Evolutionary conservation across 192 early-diverging fungal species (phyloP), one percentile per base, ranked within the genome.

Genomic region (Phycomyces nitens): DNA sequence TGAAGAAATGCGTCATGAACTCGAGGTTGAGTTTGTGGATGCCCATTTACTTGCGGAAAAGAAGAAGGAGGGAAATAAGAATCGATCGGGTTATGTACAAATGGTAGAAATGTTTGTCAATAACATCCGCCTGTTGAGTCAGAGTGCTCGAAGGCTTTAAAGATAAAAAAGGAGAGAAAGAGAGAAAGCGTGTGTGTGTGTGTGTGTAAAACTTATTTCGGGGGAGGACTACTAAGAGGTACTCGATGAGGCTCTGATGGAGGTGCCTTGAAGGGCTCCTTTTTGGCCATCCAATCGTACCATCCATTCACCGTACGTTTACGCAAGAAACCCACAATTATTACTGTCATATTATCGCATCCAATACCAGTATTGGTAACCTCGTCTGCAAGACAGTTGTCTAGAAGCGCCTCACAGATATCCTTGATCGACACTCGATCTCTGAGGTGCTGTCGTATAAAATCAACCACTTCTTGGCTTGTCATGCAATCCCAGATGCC

Each of bases 311-410:
- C 76, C 44, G 81, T 83, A 66, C 79, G 83, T 34, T 89, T 89
- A 52, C 89, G 83, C 65, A 97, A 80, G 47, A 96, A 79, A 2
- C 81, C 97, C 9, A 94, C 86, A 53, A 99, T 91, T 18, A 97
- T 76, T 20, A 99, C 91, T 0, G 97, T 97, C 97, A 99, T 99
- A 79, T 99, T 99, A 78, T 99, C 97, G 79, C 95, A 99, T 23
- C 97, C 97, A 58, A 99, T 85, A 18, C 93, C 92, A 50, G 87
- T 89, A 62, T 92, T 77, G 38, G 94, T 94, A 58, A 80, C 84
- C 65, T 95, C 93, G 18, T 82, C 69, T 22, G 95, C 94, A 62
- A 99, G 80, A 68, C 97, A 97, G 58, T 80, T 72, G 53, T 95
- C 90, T 91, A 96, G 94, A 56, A 97, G 80, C 41, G 84, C 80